Conservation (phyloP, 192 early-diverging fungal genomes). For the Coemansia pectinata region DNA sequence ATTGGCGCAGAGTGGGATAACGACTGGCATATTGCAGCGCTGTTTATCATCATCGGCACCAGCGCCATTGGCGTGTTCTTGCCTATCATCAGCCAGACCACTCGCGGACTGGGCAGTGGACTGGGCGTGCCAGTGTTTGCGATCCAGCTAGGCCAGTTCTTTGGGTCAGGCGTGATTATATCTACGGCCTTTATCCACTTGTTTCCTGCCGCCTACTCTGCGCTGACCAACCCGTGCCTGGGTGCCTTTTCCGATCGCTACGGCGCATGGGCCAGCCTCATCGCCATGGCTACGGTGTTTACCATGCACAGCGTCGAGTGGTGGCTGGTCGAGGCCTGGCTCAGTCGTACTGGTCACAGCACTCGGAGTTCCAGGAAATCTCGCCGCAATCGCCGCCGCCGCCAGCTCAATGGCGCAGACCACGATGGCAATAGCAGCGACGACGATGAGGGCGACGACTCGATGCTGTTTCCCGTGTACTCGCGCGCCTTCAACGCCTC, state of each 20-base stretch:
- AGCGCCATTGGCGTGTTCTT: slow-evolving; percentile 59
- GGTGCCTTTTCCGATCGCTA: slow-evolving; percentile 49
- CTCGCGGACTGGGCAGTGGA: slow-evolving; percentile 14
- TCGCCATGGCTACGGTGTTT: slow-evolving; percentile 63
- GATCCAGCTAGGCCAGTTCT: slow-evolving; percentile 57
- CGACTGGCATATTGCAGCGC: slow-evolving; percentile 54
- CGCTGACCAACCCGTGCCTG: slow-evolving; percentile 59
- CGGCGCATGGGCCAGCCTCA: slow-evolving; percentile 58
- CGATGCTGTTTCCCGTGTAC: slow-evolving; percentile 17
- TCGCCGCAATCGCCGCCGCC: not conserved
- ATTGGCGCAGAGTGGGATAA: slow-evolving; percentile 30
- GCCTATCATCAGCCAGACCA: slow-evolving; percentile 51
- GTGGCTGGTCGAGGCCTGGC: slow-evolving; percentile 46
- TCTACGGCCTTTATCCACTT: slow-evolving; percentile 76
- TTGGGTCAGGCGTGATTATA: slow-evolving; percentile 70
- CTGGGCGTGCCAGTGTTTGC: slow-evolving; percentile 32
- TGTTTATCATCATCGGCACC: slow-evolving; percentile 59
- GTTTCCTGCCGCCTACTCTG: slow-evolving; percentile 59
- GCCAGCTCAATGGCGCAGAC: not conserved
- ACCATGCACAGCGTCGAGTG: slow-evolving; percentile 66
- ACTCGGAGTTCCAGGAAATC: not conserved
- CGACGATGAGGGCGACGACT: not conserved
- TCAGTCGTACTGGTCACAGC: not conserved
- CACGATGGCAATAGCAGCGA: not conserved
- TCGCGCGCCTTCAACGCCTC: slow-evolving; percentile 21